Base-by-base conservation (phyloP, 768 basidiomycete species). In the Macrocybe gigantea region DNA sequence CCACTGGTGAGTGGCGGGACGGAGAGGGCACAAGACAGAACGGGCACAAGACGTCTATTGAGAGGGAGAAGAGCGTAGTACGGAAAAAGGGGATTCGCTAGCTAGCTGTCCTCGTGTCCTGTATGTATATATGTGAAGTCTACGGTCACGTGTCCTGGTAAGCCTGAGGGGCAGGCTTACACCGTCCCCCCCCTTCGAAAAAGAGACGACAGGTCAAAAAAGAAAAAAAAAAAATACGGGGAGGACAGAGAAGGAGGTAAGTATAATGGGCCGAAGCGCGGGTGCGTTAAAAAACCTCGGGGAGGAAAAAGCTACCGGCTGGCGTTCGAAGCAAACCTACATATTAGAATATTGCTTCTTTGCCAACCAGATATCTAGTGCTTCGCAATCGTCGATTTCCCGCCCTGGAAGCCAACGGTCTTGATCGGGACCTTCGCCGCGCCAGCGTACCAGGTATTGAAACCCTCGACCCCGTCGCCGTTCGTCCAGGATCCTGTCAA, bases 361-460 rank as follows among this genome's bases (percentile, higher is more conserved):
- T n/a, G n/a, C n/a, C n/a, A 38, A 15, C 57, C 58, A 56, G 2
- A 8, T n/a, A 29, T 61, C 56, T 10, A 61, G 31, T 2, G 52
- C 56, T 13, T 49, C 50, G 15, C 45, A 49, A 10, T 67, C 53
- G 7, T 60, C 42, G 1, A 67, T 46, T 37, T 60, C 50, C 0
- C 11, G 5, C 7, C 51, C 42, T 0, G 59, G 46, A 9, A 66
- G 41, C 66, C 64, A 70, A 4, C 15, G 7, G 41, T 69, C 54
- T n/a, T 59, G 30, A 2, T 59, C 56, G 0, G 53, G 37, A 0
- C 61, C 56, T 30, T 60, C 62, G 0, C 65, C 64, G 0, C 6
- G 1, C 64, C 64, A 72, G 0, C 56, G 49, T 0, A 72, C 61
- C 0, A 67, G 50, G 48, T 62, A 70, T 49, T 61, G 59, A 1